Percentiles rank a stretch among this genome's conserved stretches.
phyloP scores from a whole-genome alignment of 495 filamentous ascomycete species.

The Thermothielavioides terrestris region DNA sequence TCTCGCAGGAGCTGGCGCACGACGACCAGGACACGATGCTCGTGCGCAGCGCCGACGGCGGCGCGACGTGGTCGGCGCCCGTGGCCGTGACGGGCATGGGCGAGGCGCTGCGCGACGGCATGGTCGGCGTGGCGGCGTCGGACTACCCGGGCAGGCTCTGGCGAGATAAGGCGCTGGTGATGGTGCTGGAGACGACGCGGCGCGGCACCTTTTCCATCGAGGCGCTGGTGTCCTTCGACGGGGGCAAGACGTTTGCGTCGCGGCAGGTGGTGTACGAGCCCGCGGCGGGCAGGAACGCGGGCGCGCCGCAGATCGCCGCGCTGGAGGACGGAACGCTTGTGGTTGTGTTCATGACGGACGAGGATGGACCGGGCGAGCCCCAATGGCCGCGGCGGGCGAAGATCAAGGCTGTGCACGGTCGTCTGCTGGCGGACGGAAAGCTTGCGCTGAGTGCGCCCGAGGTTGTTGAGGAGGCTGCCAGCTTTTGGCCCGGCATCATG shows the following conservation, averaged over 20 bases:
- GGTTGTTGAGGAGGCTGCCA: neutral
- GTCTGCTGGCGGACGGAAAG: slow-evolving; percentile 8
- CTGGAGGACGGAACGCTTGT: slow-evolving; percentile 43
- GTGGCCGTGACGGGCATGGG: slow-evolving; percentile 20
- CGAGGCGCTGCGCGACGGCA: slow-evolving; percentile 45
- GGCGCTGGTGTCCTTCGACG: slow-evolving; percentile 49
- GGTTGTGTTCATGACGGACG: slow-evolving; percentile 55
- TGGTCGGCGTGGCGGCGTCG: slow-evolving; percentile 44
- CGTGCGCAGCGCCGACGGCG: slow-evolving; percentile 47
- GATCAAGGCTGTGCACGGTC: slow-evolving; percentile 24
- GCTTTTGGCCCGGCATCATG: slow-evolving; percentile 6
- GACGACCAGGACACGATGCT: slow-evolving; percentile 51
- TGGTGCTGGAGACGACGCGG: slow-evolving; percentile 51
- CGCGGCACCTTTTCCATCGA: slow-evolving; percentile 46
- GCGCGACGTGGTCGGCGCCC: slow-evolving; percentile 41
- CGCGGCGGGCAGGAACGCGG: slow-evolving; percentile 37
- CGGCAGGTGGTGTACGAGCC: slow-evolving; percentile 47
- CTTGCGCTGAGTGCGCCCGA: slow-evolving; percentile 14
- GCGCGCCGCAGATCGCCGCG: slow-evolving; percentile 51
- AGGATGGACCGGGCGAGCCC: slow-evolving; percentile 29
- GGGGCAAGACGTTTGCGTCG: slow-evolving; percentile 45
- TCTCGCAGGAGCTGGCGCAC: slow-evolving; percentile 27
- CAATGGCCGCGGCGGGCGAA: slow-evolving; percentile 24
- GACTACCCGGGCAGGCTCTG: slow-evolving; percentile 24
- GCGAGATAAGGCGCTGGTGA: slow-evolving; percentile 35